Evolutionary conservation across 495 filamentous ascomycete species (phyloP), one percentile per base, ranked within the genome.

Genomic region (Hypoxylon trugodes): DNA sequence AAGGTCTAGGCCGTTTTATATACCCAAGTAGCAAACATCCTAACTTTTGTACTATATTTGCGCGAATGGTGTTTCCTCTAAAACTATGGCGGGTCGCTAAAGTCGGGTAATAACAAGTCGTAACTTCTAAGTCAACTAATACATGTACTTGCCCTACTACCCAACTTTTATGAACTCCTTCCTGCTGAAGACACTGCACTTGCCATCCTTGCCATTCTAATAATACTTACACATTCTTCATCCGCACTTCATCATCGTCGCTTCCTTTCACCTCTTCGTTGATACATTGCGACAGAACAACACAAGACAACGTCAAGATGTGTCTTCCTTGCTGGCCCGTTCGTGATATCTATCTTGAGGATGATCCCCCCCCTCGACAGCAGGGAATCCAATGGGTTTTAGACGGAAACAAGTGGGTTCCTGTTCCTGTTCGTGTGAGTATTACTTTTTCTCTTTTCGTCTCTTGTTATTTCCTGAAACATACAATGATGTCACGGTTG

Each of bases 261-360:
- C n/a, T n/a, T 21, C 40, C 3, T 9, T 41, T 30, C 10, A 35
- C 28, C 13, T 41, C 28, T 15, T 15, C 8, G 10, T 13, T 33
- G 3, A n/a, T 22, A 7, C 24, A 41, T 12, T 7, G 33, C 3
- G 33, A n/a, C 41, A 13, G 16, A 19, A 16, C 4, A 22, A 21
- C 35, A 42, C 32, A 49, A n/a, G 4, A 16, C 18, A 48, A 12
- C 15, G 21, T 12, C 54, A 72, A 54, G 3, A 78, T 77, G 73
- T 82, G 78, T 54, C 45, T 79, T 22, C 75, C 76, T 10, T 81
- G 76, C 48, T 82, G 75, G 63, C 69, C 74, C 0, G 77, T 79
- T 42, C 61, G 73, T 13, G 74, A 81, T 28, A 61, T 74, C 41
- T 67, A 75, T 26, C 59, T 81, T 37, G 79, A 81, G 43, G 68